phyloP scores from a whole-genome alignment of 2,329 filamentous ascomycete species.

The Monosporascus sp. region DNA sequence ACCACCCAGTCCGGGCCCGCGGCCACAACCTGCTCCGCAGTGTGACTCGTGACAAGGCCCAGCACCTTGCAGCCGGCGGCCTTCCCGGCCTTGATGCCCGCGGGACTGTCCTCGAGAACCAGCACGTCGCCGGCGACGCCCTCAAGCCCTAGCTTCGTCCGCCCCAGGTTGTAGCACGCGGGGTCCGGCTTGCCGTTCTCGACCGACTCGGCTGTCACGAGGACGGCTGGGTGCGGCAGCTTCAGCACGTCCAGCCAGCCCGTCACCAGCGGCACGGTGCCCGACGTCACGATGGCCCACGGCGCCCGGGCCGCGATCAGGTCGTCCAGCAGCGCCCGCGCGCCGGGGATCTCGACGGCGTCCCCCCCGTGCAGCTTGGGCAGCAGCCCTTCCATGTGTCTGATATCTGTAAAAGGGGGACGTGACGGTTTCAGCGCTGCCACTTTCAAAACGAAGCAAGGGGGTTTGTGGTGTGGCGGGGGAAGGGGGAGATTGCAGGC shows the following conservation, averaged over 20 bases:
- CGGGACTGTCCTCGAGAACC: conserved; percentile 85
- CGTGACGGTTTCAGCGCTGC: not conserved
- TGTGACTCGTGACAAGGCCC: conserved; percentile 81
- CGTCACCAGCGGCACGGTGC: conserved; percentile 59
- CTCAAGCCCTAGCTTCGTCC: conserved; percentile 51
- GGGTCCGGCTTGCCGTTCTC: conserved; percentile 72
- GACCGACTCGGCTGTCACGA: conserved; percentile 74
- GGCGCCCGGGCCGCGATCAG: conserved; percentile 58
- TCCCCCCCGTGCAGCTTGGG: conserved; percentile 71
- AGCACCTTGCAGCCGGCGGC: conserved; percentile 80
- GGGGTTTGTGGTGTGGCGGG: not conserved
- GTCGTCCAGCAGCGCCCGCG: conserved; percentile 61
- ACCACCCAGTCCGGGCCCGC: conserved; percentile 89
- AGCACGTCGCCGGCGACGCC: conserved; percentile 49
- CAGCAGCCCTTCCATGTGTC: conserved; percentile 69
- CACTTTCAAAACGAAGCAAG: not conserved
- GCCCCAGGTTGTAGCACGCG: conserved; percentile 65
- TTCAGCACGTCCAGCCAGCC: conserved; percentile 67
- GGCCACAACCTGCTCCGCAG: conserved; percentile 60
- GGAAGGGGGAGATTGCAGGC: conserved; percentile 4
- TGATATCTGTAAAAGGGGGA: conserved; percentile 56
- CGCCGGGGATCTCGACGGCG: conserved; percentile 81
- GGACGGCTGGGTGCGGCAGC: conserved; percentile 58
- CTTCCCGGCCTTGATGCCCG: conserved; percentile 77
- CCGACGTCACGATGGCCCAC: conserved; percentile 86